Percentiles rank a stretch among this genome's conserved stretches.
phyloP scores from a whole-genome alignment of 768 basidiomycete genomes.

The Imleria badia region DNA sequence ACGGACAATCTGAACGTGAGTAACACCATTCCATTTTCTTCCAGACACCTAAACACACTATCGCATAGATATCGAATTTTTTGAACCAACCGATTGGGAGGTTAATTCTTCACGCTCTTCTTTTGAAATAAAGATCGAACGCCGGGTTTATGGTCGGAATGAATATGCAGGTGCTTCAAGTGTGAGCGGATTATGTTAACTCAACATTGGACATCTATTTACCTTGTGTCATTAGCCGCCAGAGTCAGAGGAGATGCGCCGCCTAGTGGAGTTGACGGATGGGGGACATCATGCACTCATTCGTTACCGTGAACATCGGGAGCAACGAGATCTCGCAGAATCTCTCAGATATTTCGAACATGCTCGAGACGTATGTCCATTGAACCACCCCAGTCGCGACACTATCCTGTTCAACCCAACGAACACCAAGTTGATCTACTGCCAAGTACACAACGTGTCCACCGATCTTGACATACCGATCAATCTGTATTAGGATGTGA shows the following conservation, averaged over 20 bases:
- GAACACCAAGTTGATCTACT: background rate
- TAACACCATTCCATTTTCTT: no score
- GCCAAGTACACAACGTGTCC: background rate
- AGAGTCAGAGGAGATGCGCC: background rate
- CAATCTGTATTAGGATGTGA: background rate
- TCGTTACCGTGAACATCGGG: no score
- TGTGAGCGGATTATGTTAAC: background rate
- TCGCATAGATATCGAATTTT: background rate
- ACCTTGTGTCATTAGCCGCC: background rate
- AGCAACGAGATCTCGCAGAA: conserved; percentile 15
- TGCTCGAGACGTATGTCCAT: conserved; percentile 13
- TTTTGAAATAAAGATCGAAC: background rate
- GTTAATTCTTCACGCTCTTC: background rate
- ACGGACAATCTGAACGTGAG: background rate
- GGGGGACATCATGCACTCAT: background rate
- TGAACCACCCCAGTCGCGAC: conserved; percentile 11
- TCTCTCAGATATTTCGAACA: conserved; percentile 13
- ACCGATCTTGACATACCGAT: conserved; percentile 4
- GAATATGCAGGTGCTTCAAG: no score
- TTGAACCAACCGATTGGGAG: background rate
- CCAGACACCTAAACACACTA: no score
- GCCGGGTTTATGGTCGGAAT: no score
- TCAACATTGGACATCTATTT: background rate
- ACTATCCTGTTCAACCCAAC: conserved; percentile 12
- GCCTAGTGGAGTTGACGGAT: background rate